Conservation (phyloP, 2,329 filamentous ascomycete species). For the Epichloe gansuensis region DNA sequence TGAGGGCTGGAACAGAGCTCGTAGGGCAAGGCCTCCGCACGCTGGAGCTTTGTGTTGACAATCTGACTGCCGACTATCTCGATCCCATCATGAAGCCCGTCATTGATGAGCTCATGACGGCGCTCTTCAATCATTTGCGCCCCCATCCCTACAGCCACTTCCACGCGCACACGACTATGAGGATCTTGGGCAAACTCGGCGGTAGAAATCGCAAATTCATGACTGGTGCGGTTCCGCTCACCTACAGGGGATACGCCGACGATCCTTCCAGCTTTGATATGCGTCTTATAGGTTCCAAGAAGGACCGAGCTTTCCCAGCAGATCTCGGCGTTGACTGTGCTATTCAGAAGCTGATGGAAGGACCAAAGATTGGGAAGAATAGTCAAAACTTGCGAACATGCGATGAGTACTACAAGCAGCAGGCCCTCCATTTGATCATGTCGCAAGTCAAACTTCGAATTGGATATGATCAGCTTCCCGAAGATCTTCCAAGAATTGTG, state of each 20-base stretch:
- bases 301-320: constrained; percentile 76
- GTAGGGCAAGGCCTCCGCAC: constrained; percentile 90
- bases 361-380: constrained; percentile 48
- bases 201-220: constrained; percentile 93
- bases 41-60: constrained; percentile 92
- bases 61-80: constrained; percentile 91
- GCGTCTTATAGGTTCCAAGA: constrained; percentile 76
- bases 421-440: constrained; percentile 78
- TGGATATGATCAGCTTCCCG: constrained; percentile 74
- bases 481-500: constrained; percentile 74
- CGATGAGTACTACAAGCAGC: constrained; percentile 82
- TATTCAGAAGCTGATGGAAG: constrained; percentile 74
- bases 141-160: constrained; percentile 95
- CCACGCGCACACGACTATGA: constrained; percentile 93
- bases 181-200: constrained; percentile 91
- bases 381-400: constrained; percentile 41
- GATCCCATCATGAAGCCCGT: constrained; percentile 99
- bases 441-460: constrained; percentile 84
- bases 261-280: constrained; percentile 81
- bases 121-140: constrained; percentile 86
- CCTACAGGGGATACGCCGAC: constrained; percentile 75
- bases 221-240: constrained; percentile 73
- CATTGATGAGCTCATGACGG: constrained; percentile 97
- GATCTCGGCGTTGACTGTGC: constrained; percentile 80
- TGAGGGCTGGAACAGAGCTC: constrained; percentile 82